These are phyloP conservation scores for Panus rudis DNA, from an alignment of 768 basidiomycete species.

Conservation along the genomic window DNA sequence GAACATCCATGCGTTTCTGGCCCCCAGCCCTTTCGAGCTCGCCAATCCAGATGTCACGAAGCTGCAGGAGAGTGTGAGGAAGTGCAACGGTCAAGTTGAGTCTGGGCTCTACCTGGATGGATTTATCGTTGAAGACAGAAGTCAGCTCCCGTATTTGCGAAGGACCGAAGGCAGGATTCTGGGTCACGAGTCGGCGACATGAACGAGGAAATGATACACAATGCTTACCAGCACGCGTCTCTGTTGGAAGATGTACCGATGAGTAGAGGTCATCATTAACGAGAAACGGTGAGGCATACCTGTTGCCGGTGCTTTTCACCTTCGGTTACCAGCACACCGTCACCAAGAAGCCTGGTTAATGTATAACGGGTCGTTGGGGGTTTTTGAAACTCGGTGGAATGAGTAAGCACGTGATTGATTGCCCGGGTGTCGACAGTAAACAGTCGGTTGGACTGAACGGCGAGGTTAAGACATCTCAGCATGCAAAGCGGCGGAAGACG, in stretches of 20 bases:
- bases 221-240: not conserved
- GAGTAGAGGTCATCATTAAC: not conserved
- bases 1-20: constrained; percentile 36
- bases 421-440: constrained; percentile 56
- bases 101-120: constrained; percentile 18
- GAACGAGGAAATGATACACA: not conserved
- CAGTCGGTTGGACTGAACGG: constrained; percentile 37
- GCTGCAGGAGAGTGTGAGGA: not conserved
- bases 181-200: not conserved
- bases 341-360: constrained; percentile 36
- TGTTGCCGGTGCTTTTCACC: constrained; percentile 34
- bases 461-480: not conserved
- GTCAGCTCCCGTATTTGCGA: constrained; percentile 19
- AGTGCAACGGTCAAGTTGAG: not conserved
- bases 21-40: constrained; percentile 1
- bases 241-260: not conserved
- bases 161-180: constrained; percentile 24
- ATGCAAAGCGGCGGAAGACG: too few species aligned
- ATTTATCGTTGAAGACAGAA: constrained; percentile 15
- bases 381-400: constrained; percentile 51
- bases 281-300: constrained; percentile 11
- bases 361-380: constrained; percentile 32
- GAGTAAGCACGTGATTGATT: constrained; percentile 55
- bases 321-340: constrained; percentile 41
- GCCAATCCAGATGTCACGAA: constrained; percentile 3